Evolutionary conservation across 768 basidiomycete species (phyloP).

Genomic region (Podaxis mareebaensis): DNA sequence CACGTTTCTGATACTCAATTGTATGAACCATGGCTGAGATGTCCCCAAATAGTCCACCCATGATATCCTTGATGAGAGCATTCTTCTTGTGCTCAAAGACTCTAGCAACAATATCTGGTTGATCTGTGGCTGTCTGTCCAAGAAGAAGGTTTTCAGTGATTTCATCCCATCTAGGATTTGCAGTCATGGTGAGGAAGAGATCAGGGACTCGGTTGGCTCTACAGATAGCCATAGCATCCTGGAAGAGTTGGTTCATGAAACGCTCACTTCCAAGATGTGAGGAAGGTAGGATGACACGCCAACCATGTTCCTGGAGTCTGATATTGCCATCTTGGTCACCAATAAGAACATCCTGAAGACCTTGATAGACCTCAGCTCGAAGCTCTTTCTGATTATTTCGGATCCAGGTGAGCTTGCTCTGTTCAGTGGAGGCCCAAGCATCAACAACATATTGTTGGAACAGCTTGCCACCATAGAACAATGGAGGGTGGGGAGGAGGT

Average conservation of each 20-base stretch:
- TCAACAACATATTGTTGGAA: constrained; percentile 49
- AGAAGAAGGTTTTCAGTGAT: constrained; percentile 37
- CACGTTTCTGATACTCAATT: constrained; percentile 57
- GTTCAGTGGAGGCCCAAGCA: constrained; percentile 45
- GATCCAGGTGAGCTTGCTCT: constrained; percentile 35
- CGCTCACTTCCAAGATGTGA: constrained; percentile 30
- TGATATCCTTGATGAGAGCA: constrained; percentile 36
- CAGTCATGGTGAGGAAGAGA: constrained; percentile 51
- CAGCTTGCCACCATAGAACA: constrained; percentile 38
- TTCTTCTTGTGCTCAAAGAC: constrained; percentile 48
- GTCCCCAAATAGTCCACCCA: constrained; percentile 41
- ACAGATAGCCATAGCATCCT: constrained; percentile 46
- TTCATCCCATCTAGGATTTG: constrained; percentile 48
- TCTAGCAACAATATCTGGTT: constrained; percentile 49
- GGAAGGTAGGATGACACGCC: constrained; percentile 33
- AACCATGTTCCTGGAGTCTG: constrained; percentile 26
- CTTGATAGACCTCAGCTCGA: constrained; percentile 33
- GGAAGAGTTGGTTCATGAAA: constrained; percentile 41
- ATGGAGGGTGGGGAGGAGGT: constrained; percentile 20
- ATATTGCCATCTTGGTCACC: constrained; percentile 25
- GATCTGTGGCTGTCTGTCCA: constrained; percentile 39
- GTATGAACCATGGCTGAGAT: constrained; percentile 44
- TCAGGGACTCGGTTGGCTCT: constrained; percentile 34
- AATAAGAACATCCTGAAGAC: constrained; percentile 17
- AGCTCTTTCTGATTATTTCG: constrained; percentile 35